These are phyloP conservation scores for Umbelopsis sp. DNA, from an alignment of 371 early-diverging fungal genomes.

Conservation along the genomic window DNA sequence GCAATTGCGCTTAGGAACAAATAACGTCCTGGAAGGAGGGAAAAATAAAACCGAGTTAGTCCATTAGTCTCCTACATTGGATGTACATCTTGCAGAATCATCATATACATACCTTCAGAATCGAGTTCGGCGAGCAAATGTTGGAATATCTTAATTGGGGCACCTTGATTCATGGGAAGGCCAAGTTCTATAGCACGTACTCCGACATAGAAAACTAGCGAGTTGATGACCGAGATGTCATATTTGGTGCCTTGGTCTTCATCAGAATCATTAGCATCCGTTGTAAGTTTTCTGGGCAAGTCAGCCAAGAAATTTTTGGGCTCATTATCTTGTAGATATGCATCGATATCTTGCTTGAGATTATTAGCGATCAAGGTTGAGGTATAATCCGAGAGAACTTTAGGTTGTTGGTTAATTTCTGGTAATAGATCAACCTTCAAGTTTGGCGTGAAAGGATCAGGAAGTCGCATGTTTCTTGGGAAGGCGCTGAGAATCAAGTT, in stretches of 20 bases:
- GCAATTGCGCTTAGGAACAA: conserved; percentile 90
- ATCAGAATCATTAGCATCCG: conserved; percentile 8
- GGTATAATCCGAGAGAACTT: conserved; percentile 84
- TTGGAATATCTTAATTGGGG: conserved; percentile 86
- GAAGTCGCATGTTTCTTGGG: conserved; percentile 94
- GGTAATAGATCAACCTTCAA: conserved; percentile 91
- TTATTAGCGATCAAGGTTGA: conserved; percentile 55
- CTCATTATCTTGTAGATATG: conserved; percentile 65
- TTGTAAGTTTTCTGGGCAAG: conserved; percentile 47
- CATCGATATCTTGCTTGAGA: conserved; percentile 77
- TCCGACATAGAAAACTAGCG: conserved; percentile 89
- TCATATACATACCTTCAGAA: conserved; percentile 67
- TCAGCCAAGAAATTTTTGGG: conserved; percentile 68
- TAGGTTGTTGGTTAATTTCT: conserved; percentile 84
- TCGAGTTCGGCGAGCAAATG: conserved; percentile 78
- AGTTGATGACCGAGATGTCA: conserved; percentile 82
- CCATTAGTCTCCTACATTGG: not conserved
- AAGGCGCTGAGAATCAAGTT: conserved; percentile 95
- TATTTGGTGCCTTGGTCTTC: conserved; percentile 56
- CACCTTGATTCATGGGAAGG: conserved; percentile 68
- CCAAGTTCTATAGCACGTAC: conserved; percentile 74
- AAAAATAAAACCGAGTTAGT: not conserved
- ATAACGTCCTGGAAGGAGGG: conserved; percentile 69
- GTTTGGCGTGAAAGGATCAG: conserved; percentile 96
- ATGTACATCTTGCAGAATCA: not conserved